Percentiles rank a stretch among this genome's conserved stretches.
phyloP scores from a whole-genome alignment of 2,329 filamentous ascomycete species.

The Trematosphaeria pertusa region DNA sequence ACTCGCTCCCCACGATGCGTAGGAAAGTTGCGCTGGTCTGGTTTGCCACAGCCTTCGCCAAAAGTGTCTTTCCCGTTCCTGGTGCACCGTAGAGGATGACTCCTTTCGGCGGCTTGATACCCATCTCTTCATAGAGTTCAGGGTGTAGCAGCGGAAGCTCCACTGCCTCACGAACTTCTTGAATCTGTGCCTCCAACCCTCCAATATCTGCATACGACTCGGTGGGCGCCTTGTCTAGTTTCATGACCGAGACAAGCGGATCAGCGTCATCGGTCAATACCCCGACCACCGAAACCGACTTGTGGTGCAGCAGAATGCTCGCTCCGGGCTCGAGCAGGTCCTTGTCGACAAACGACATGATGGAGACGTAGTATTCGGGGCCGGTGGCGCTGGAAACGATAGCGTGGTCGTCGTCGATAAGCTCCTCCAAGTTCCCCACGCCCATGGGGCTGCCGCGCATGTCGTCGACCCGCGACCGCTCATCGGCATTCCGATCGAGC shows the following conservation, averaged over 20 bases:
- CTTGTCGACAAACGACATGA: constrained; percentile 99
- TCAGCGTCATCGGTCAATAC: constrained; percentile 96
- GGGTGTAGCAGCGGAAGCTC: constrained; percentile 94
- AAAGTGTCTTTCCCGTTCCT: constrained; percentile 93
- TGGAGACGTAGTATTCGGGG: constrained; percentile 98
- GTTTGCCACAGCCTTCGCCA: constrained; percentile 97
- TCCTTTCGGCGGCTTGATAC: constrained; percentile 99
- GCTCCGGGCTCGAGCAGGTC: constrained; percentile 95
- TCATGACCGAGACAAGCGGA: constrained; percentile 97
- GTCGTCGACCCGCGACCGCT: constrained; percentile 93
- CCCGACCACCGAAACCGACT: constrained; percentile 96
- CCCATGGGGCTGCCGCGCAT: constrained; percentile 99
- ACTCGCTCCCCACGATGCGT: constrained; percentile 93
- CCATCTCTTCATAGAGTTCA: constrained; percentile 99
- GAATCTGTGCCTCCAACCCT: constrained; percentile 92
- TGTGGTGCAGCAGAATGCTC: constrained; percentile 94
- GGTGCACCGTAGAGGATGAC: constrained; percentile 98
- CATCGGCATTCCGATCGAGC: constrained; percentile 88
- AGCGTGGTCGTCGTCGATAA: constrained; percentile 98
- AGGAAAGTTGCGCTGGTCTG: constrained; percentile 99
- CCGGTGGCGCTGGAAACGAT: constrained; percentile 98
- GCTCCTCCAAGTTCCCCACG: constrained; percentile 94
- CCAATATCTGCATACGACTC: constrained; percentile 99
- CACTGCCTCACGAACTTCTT: constrained; percentile 96
- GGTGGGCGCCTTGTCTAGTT: constrained; percentile 97